Evolutionary conservation across 192 early-diverging fungal species (phyloP).

Genomic region (Thamnidium elegans): DNA sequence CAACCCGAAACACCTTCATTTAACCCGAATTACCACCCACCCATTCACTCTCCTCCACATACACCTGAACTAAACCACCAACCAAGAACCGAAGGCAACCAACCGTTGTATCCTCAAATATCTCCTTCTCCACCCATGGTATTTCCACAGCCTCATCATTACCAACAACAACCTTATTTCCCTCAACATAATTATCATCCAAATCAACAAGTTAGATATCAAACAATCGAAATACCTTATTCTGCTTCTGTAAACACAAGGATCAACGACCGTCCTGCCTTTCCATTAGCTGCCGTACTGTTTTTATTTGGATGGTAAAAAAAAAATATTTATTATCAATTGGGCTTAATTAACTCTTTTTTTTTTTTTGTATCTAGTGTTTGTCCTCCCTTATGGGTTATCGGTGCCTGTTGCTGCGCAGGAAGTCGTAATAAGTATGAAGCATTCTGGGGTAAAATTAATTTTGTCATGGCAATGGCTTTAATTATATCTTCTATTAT

Average conservation of each 20-base stretch:
- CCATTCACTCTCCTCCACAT: constrained; percentile 1
- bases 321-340: not conserved
- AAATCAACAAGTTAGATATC: not conserved
- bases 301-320: constrained; percentile 27
- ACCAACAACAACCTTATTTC: not conserved
- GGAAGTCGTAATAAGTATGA: constrained; percentile 27
- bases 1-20: not conserved
- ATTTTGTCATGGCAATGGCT: constrained; percentile 16
- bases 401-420: constrained; percentile 25
- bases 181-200: not conserved
- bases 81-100: too few species aligned
- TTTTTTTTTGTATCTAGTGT: constrained; percentile 8
- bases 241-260: not conserved
- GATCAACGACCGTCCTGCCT: not conserved
- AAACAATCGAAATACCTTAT: constrained; percentile 16
- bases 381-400: constrained; percentile 18
- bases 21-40: not conserved
- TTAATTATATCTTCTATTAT: constrained; percentile 12
- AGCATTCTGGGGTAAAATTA: constrained; percentile 22
- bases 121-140: not conserved
- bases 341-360: not conserved
- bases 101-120: not conserved
- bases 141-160: not conserved
- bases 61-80: not conserved
- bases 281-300: constrained; percentile 17